Percentiles rank a stretch among this genome's conserved stretches.
Evolutionary conservation across 345 rosid species (phyloP).

Genomic region (Salix udensis): DNA sequence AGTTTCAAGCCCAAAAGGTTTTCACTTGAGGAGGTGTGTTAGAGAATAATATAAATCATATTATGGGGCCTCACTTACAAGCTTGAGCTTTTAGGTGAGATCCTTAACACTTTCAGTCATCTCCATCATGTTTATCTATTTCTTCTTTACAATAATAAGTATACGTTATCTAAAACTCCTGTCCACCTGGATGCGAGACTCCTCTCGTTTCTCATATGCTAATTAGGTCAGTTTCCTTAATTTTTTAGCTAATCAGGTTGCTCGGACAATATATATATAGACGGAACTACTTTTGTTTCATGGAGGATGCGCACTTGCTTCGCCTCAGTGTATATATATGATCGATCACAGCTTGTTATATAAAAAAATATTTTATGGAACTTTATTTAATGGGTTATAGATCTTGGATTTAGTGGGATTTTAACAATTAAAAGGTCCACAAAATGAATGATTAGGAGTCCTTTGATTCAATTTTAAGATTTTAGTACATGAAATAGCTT

Average conservation of each 20-base stretch:
- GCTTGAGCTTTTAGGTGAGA: no score
- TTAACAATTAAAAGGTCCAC: neutral
- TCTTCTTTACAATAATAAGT: neutral
- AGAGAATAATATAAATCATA: no score
- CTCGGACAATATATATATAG: neutral
- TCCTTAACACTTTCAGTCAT: no score
- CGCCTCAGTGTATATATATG: neutral
- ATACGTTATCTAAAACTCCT: neutral
- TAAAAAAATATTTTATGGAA: neutral
- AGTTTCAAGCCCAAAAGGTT: no score
- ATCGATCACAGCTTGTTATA: no score
- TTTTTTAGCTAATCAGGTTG: neutral
- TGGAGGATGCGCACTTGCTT: neutral
- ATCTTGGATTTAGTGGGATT: neutral
- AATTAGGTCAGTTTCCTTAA: neutral
- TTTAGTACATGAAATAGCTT: neutral
- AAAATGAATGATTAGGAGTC: neutral
- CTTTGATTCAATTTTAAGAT: neutral
- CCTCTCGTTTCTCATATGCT: neutral
- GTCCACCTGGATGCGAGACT: neutral
- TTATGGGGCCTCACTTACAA: no score
- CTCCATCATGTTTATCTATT: neutral
- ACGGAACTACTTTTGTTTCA: neutral
- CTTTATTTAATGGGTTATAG: neutral
- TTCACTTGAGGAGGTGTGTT: no score